Evolutionary conservation across 257 asterid species (phyloP).

Genomic region (Jacaranda copaia): DNA sequence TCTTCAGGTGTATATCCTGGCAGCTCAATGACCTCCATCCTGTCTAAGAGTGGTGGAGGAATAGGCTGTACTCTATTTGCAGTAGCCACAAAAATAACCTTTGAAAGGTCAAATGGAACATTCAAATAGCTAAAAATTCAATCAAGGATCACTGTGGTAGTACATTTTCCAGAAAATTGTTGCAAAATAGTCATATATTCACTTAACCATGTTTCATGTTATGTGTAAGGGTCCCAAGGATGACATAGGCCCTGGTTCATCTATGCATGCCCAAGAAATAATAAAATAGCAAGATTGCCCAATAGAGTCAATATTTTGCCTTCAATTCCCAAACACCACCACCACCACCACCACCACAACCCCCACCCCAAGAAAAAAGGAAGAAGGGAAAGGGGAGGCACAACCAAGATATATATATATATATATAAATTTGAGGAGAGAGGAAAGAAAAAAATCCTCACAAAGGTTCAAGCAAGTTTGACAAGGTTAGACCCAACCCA

Average conservation of each 20-base stretch:
- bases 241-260: conserved; percentile 23
- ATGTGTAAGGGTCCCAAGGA: conserved; percentile 17
- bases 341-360: background rate
- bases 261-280: conserved; percentile 15
- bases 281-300: conserved; percentile 15
- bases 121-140: conserved; percentile 78
- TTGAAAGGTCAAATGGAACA: conserved; percentile 97
- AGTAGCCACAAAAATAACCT: conserved; percentile 97
- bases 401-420: too few species aligned
- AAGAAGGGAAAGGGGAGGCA: background rate
- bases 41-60: conserved; percentile 93
- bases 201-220: background rate
- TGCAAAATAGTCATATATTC: conserved; percentile 15
- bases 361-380: background rate
- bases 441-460: background rate
- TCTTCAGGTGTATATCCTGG: conserved; percentile 99
- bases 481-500: too few species aligned
- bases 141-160: conserved; percentile 63
- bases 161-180: conserved; percentile 27
- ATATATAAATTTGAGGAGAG: conserved; percentile 2
- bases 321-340: background rate
- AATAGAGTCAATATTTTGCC: background rate
- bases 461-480: too few species aligned
- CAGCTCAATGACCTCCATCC: conserved; percentile 98
- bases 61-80: conserved; percentile 95